Percentiles rank a stretch among this genome's conserved stretches.
Evolutionary conservation across 2,329 filamentous ascomycete species (phyloP).

Genomic region (Penicillium sp.): DNA sequence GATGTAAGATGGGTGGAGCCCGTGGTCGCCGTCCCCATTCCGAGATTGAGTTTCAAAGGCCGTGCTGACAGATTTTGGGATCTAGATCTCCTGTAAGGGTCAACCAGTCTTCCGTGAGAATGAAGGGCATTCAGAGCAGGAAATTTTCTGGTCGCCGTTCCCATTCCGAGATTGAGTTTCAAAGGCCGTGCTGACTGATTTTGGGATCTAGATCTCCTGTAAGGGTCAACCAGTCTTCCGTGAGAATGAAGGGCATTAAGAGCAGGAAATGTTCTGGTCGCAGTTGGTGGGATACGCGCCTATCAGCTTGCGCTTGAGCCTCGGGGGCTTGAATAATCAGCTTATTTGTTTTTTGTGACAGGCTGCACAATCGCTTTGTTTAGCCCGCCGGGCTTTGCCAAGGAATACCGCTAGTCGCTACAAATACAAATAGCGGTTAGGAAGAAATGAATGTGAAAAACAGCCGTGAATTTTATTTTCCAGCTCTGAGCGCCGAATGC

Average conservation of each 20-base stretch:
- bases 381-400: neutral
- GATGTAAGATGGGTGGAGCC: neutral
- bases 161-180: neutral
- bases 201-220: neutral
- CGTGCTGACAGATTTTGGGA: neutral
- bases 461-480: slow-evolving; percentile 16
- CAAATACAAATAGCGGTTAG: neutral
- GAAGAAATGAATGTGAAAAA: neutral
- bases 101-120: neutral
- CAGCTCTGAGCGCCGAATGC: slow-evolving; percentile 24
- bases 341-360: neutral
- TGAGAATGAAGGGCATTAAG: neutral
- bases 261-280: neutral
- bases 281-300: neutral
- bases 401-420: neutral
- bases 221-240: neutral
- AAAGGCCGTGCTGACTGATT: neutral
- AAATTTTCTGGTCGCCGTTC: neutral
- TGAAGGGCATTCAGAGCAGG: neutral
- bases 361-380: neutral
- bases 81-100: neutral
- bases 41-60: neutral
- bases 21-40: neutral
- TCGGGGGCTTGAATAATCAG: neutral
- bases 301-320: neutral